Base-by-base conservation (phyloP, 2,329 filamentous ascomycete species). In the Aspergillus chevalieri region DNA sequence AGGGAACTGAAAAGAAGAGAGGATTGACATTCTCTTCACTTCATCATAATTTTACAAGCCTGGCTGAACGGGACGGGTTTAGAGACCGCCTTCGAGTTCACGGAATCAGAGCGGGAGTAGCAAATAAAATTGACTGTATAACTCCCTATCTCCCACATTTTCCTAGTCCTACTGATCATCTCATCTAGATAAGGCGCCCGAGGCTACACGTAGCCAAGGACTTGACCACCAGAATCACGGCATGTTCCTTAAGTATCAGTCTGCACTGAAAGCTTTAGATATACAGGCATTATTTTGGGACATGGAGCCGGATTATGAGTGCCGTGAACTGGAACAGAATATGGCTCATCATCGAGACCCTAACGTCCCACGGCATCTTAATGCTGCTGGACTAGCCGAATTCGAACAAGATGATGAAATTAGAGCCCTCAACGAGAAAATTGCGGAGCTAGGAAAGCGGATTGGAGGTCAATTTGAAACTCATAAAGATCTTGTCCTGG, bases 171-270 rank as follows among this genome's bases (percentile, higher is more conserved):
- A 36, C 28, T 34, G 17, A 45, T 17, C 33, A 34, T 30, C 12
- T 34, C 2, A 21, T 26, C 24, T 15, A 45, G 43, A n/a, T 17
- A 49, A 47, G 9, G 43, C 42, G 22, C 50, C 47, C 7, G 41
- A 43, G 43, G 57, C 57, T 9, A 56, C 49, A 22, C 39, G 34
- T n/a, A 43, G 54, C 7, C 43, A 62, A 47, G 54, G 51, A 9
- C 49, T 61, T 46, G 26, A 60, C 42, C 30, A 61, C 24, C 19
- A 56, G 39, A 57, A 57, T 34, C 44, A 56, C 44, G 12, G 57
- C 14, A 58, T 45, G 4, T 59, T 49, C 34, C 8, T 56, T 3
- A 60, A 57, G 51, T 63, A 63, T 39, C 34, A 61, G 34, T 50
- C 49, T 28, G 10, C 12, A 12, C 42, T 61, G 0, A 63, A 61